Base-by-base conservation (phyloP, 2,329 filamentous ascomycete genomes). In the Talaromyces sp. region DNA sequence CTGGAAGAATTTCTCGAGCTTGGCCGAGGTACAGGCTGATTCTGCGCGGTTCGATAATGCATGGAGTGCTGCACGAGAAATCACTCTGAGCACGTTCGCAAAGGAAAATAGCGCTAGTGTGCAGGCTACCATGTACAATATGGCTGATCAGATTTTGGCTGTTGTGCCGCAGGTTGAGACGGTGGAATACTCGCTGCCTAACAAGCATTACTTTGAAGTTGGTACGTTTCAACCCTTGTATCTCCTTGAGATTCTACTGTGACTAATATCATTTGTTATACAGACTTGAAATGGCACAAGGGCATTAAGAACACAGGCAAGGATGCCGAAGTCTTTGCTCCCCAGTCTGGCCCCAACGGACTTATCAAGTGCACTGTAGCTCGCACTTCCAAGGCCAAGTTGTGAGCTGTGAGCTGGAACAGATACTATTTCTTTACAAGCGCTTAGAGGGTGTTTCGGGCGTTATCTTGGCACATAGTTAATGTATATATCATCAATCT, bases 151-250 rank as follows among this genome's bases (percentile, higher is more conserved):
- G 77, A 97, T 99, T 70, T 83, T 99, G 62, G 89, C 86, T 9
- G 87, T 84, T 24, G 90, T 88, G 27, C 90, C 92, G 14, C 83
- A 88, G 68, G 85, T 93, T 24, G 86, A 89, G 52, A 83, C 84
- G 24, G 91, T 95, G 48, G 86, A 90, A 72, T 98, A 97, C 76
- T 84, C 89, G 9, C 84, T 99, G 73, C 95, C 95, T 11, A 99
- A 99, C 84, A 98, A 97, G 83, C 95, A 99, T 81, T 98, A 97
- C 82, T 98, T 98, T 75, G 94, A 98, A 80, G 89, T 98, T 78
- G 90, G 78, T 78, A 73, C 59, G 77, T 75, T 66, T 45, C 14
- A 9, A 7, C 16, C 3, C 37, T 3, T 14, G 8, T 24, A n/a
- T 27, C 24, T 19, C n/a, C 14, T 58, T 45, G 13, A 11, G 35